Evolutionary conservation across 148 eudicot species (phyloP).

Genomic region (Agrostemma githago): DNA sequence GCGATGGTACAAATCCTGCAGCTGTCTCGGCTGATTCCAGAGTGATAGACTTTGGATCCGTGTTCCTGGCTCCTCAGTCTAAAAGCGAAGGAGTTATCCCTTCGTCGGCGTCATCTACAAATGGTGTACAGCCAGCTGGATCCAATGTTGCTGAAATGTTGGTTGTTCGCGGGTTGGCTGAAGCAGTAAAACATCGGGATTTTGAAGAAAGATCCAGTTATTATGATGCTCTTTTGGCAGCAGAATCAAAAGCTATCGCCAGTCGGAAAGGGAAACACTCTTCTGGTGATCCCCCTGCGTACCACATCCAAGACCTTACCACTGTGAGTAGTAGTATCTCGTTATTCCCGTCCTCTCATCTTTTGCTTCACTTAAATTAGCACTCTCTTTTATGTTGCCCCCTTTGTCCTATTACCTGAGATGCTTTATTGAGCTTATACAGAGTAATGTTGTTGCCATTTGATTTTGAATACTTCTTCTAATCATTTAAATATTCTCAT

Average conservation of each 20-base stretch:
- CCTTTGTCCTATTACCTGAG: background rate
- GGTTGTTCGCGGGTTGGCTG: conserved; percentile 74
- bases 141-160: conserved; percentile 79
- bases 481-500: no score
- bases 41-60: conserved; percentile 88
- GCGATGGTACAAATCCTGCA: conserved; percentile 44
- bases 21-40: conserved; percentile 47
- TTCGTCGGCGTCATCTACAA: conserved; percentile 35
- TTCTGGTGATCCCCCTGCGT: conserved; percentile 55
- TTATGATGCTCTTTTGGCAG: conserved; percentile 83
- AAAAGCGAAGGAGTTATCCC: conserved; percentile 54
- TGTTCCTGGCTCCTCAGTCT: conserved; percentile 61
- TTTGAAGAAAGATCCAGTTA: conserved; percentile 84
- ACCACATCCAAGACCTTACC: conserved; percentile 73
- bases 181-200: conserved; percentile 71
- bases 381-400: background rate
- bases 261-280: conserved; percentile 75
- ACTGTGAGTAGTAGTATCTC: conserved; percentile 43
- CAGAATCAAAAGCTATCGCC: conserved; percentile 74
- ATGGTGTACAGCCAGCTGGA: conserved; percentile 54
- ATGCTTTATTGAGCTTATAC: background rate
- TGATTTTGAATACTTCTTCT: no score
- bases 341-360: background rate
- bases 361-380: background rate
- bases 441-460: no score